Base-by-base conservation (phyloP, 805 yeast genomes). In the Schizosaccharomyces cryophilus region DNA sequence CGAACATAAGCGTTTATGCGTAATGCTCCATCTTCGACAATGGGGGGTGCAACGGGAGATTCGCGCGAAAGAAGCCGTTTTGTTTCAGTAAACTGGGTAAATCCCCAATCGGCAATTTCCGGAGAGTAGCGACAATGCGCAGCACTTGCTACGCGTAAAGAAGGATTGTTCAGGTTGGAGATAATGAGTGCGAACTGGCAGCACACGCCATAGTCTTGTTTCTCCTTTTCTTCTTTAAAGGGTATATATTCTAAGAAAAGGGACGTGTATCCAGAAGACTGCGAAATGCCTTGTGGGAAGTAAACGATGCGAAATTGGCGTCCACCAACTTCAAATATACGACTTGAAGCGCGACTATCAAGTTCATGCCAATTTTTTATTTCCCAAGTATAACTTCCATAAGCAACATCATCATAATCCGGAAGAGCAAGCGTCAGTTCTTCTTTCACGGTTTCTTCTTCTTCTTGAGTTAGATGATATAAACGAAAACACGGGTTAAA, bases 51-150 rank as follows among this genome's bases (percentile, higher is more conserved):
- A 26, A 71, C 65, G 62, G 82, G 30, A 21, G 55, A 55, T 11
- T 61, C 29, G 54, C 78, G 74, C 11, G 61, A 42, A 21, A 64
- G 72, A 21, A 81, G 73, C 63, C 74, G 74, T 54, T 78, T 74
- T 38, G 78, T 66, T 62, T 84, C 90, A 21, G 81, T 73, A 66
- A 87, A 82, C 63, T 82, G 82, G 11, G 89, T 79, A 71, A 93
- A 93, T 31, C 99, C 99, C 99, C 99, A 93, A 70, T 93, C 99
- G 0, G 86, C 79, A 61, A 86, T 95, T 58, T 76, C 73, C 9
- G 80, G 75, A 64, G 77, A 80, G 72, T 86, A 93, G 64, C 98
- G 74, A 69, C 88, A 95, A 62, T 80, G 79, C 0, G 95, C 84
- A 6, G 78, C 15, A 7, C 30, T n/a, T 31, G 26, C 21, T 5